These are phyloP conservation scores for Chenopodium berlandieri DNA, from an alignment of 148 eudicot species.

Conservation along the genomic window DNA sequence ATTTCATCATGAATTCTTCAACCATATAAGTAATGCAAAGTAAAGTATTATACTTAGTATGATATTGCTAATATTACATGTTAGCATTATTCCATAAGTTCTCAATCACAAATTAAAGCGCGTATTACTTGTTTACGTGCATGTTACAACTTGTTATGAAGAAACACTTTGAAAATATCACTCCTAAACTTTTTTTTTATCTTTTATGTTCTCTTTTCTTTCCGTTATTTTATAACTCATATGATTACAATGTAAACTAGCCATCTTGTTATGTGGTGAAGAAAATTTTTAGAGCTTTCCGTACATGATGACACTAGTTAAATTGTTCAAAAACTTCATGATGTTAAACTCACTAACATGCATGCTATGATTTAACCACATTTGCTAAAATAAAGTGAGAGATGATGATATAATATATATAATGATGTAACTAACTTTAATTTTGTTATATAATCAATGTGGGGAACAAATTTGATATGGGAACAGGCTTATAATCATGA, in stretches of 20 bases:
- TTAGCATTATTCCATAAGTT: too few relatives aligned
- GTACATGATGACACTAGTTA: conserved; percentile 11
- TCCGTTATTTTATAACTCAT: background rate
- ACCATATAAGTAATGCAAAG: too few relatives aligned
- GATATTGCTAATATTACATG: too few relatives aligned
- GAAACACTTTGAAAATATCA: too few relatives aligned
- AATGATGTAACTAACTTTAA: conserved; percentile 21
- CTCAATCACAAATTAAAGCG: too few relatives aligned
- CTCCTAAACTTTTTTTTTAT: background rate
- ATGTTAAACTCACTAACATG: conserved; percentile 24
- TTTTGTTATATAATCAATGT: conserved; percentile 12
- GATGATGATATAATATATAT: background rate
- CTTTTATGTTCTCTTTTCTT: background rate
- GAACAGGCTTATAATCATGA: conserved; percentile 23
- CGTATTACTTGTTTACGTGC: background rate
- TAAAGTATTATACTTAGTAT: too few relatives aligned
- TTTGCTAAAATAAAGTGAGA: background rate
- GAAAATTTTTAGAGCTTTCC: background rate
- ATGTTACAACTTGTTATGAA: background rate
- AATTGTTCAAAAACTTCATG: conserved; percentile 19
- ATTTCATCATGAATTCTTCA: too few relatives aligned
- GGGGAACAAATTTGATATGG: conserved; percentile 32
- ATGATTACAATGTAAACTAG: conserved; percentile 10
- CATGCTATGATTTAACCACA: conserved; percentile 25
- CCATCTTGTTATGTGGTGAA: background rate